phyloP scores from a whole-genome alignment of 257 asterid genomes.

The Solanum sitiens region DNA sequence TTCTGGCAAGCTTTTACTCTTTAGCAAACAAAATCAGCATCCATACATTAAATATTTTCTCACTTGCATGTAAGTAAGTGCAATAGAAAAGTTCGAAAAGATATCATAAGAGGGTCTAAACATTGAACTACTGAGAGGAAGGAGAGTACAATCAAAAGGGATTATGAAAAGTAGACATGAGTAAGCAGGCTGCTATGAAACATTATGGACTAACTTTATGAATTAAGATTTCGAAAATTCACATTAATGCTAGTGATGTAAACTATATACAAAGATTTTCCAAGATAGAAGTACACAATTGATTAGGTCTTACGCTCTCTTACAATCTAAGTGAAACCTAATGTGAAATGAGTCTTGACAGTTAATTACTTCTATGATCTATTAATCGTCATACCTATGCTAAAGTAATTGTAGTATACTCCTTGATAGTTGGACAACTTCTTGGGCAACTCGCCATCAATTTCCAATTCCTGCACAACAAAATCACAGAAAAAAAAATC shows the following conservation, averaged over 20 bases:
- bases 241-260: not conserved
- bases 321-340: not conserved
- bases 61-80: not conserved
- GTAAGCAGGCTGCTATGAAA: not conserved
- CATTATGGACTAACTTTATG: not conserved
- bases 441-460: constrained; percentile 63
- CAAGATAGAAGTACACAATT: not conserved
- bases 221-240: not conserved
- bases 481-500: not conserved
- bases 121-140: not conserved
- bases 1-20: not conserved
- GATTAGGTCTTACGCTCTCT: not conserved
- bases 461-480: constrained; percentile 46
- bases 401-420: constrained; percentile 89
- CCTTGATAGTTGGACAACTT: constrained; percentile 68
- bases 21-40: not conserved
- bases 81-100: not conserved
- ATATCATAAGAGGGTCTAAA: not conserved
- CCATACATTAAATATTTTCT: not conserved
- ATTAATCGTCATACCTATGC: constrained; percentile 53
- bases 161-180: not conserved
- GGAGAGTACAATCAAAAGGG: not conserved
- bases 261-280: not conserved
- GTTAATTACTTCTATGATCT: not conserved
- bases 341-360: not conserved